Evolutionary conservation across 2,329 filamentous ascomycete species (phyloP).

Genomic region (Beauveria sp.): DNA sequence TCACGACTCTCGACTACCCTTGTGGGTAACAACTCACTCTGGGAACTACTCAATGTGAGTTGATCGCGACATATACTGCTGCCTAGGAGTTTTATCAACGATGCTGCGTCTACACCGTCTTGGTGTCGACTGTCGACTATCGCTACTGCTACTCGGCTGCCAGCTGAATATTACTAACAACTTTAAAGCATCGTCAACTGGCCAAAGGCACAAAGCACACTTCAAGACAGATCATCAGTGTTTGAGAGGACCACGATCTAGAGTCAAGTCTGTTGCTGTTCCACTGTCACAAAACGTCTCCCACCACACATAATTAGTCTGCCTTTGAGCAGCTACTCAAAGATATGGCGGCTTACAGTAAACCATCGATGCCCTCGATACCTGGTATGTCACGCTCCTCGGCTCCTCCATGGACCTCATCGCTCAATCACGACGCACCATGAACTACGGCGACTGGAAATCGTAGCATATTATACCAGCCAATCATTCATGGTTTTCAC

Average conservation of each 20-base stretch:
- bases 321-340: not conserved
- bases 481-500: not conserved
- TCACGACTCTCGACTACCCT: constrained; percentile 22
- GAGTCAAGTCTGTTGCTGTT: not conserved
- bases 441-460: not conserved
- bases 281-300: not conserved
- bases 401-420: too few species aligned
- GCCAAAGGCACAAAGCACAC: not conserved
- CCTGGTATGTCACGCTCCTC: constrained; percentile 59
- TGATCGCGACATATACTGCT: not conserved
- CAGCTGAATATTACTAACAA: not conserved
- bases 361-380: constrained; percentile 66
- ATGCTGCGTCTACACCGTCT: not conserved
- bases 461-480: not conserved
- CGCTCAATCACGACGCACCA: too few species aligned
- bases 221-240: not conserved
- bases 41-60: constrained; percentile 55
- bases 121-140: not conserved
- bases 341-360: constrained; percentile 56
- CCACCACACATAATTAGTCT: not conserved
- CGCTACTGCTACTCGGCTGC: not conserved
- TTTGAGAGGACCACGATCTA: not conserved
- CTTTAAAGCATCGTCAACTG: not conserved
- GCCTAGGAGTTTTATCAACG: not conserved
- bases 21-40: constrained; percentile 28